Evolutionary conservation across 2,329 filamentous ascomycete species (phyloP), one percentile per base, ranked within the genome.

Genomic region (Botryosphaeria dothidea): DNA sequence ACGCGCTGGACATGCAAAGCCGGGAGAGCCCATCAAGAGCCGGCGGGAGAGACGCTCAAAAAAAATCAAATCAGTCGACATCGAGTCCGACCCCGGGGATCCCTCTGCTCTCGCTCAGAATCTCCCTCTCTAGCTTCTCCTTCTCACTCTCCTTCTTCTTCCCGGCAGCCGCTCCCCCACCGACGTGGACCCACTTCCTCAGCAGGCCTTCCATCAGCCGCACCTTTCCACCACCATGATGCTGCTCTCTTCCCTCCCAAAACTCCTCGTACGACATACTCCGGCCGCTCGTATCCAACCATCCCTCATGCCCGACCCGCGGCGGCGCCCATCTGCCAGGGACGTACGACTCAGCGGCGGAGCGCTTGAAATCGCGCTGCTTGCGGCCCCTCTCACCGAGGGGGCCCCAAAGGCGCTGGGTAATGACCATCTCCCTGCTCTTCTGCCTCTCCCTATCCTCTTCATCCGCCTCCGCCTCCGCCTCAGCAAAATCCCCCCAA

Each of bases 201-300:
- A 31, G 11, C 11, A 45, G 34, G 25, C 25, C 43, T 17, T 13
- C 56, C 56, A 45, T 36, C 38, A 58, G 3, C 27, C 41, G 23
- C 38, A 46, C 25, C 34, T 27, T 57, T 23, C 34, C 34, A 2
- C 38, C 38, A 4, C 6, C 36, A 13, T n/a, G 3, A 5, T 21
- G 38, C 41, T 21, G n/a, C 17, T 17, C 15, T 34, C 25, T 45
- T 3, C 23, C 52, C 31, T 27, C 23, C n/a, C 31, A 60, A 17
- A 46, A 60, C 38, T 60, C 56, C n/a, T 60, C 56, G 11, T 31
- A 45, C 38, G 25, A 21, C 38, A 46, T 17, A 17, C 17, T 21
- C 56, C 56, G 17, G 4, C 56, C 56, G 27, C 56, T 60, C 25
- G 56, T 60, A 15, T 60, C 56, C 56, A 60, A 11, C 56, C 56